Evolutionary conservation across 768 basidiomycete species (phyloP).

Genomic region (Tulasnella sp.): DNA sequence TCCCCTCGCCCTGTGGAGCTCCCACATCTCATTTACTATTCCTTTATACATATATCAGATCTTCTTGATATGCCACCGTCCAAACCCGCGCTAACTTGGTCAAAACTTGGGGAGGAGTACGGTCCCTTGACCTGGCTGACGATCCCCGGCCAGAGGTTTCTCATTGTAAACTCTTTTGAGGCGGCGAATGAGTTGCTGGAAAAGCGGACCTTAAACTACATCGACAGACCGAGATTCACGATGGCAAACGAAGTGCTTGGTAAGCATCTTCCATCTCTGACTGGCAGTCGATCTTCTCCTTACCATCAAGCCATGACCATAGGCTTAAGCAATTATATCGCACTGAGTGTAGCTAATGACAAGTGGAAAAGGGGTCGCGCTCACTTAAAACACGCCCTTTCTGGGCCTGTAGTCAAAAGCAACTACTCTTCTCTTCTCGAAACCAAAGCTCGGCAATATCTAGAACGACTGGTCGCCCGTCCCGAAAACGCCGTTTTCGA

Average conservation of each 20-base stretch:
- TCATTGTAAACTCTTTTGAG: neutral
- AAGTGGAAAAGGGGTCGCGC: neutral
- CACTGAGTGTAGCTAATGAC: neutral
- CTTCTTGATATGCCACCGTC: neutral
- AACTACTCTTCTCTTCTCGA: neutral
- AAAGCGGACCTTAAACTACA: neutral
- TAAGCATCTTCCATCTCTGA: neutral
- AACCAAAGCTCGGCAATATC: neutral
- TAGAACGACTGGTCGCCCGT: neutral
- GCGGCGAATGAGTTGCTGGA: neutral
- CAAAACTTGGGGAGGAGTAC: neutral
- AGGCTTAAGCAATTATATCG: neutral
- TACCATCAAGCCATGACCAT: neutral
- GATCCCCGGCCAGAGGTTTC: neutral
- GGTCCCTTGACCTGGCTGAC: conserved; percentile 4
- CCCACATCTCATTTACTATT: too few relatives aligned
- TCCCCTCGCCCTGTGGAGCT: too few relatives aligned
- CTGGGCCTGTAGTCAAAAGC: neutral
- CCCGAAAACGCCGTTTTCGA: neutral
- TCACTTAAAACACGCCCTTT: neutral
- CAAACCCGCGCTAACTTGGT: neutral
- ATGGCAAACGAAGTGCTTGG: neutral
- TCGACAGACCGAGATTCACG: conserved; percentile 4
- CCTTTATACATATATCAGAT: neutral
- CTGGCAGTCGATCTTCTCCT: neutral